A percentile compares a stretch with the other conserved stretches of the same genome.
Conservation (phyloP, 140 eudicot genomes). For the Oenanthe javanica region DNA sequence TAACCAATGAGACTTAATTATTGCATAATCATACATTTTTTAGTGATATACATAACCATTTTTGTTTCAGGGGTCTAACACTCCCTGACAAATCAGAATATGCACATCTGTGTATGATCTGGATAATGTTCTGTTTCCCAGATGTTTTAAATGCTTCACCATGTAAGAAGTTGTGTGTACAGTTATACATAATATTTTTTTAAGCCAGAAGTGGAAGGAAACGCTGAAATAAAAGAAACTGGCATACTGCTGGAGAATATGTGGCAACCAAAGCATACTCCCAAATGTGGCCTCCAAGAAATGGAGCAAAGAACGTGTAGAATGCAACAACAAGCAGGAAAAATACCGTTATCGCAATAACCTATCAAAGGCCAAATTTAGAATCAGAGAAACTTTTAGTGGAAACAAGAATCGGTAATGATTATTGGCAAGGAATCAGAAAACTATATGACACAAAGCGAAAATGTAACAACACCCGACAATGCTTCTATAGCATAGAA, state of each 20-base stretch:
- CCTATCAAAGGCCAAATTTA: constrained; percentile 30
- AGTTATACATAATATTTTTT: not conserved
- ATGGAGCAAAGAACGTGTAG: constrained; percentile 90
- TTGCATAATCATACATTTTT: not conserved
- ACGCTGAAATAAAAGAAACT: constrained; percentile 12
- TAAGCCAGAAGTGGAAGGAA: not conserved
- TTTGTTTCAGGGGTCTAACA: not conserved
- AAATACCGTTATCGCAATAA: constrained; percentile 82
- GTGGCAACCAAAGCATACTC: constrained; percentile 54
- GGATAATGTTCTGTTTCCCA: not conserved
- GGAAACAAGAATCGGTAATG: not conserved
- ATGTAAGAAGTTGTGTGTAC: not conserved
- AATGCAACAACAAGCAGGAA: constrained; percentile 82
- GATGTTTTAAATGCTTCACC: not conserved
- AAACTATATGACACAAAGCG: not conserved
- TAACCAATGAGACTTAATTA: too few species aligned
- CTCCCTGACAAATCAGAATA: not conserved
- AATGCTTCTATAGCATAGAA: not conserved
- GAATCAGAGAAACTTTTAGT: not conserved
- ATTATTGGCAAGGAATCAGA: not conserved
- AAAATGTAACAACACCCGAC: not conserved
- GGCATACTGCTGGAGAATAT: constrained; percentile 85
- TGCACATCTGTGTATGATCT: not conserved
- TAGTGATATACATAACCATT: not conserved
- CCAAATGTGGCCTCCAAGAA: constrained; percentile 73